Evolutionary conservation across 768 basidiomycete species (phyloP).

Genomic region (Lyophyllum atratum): DNA sequence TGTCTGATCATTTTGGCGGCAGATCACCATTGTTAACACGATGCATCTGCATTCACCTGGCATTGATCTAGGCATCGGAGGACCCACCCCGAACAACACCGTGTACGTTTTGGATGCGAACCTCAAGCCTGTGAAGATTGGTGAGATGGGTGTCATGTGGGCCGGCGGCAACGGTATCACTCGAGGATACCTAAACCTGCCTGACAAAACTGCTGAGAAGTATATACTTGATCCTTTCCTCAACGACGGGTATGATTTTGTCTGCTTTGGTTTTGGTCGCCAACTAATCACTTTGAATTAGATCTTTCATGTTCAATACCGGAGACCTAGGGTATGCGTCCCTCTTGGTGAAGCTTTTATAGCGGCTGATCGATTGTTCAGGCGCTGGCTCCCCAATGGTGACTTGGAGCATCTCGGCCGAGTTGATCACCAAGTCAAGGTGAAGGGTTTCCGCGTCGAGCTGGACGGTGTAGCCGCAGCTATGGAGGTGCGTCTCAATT

Average conservation of each 20-base stretch:
- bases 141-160: slow-evolving; percentile 50
- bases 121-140: slow-evolving; percentile 36
- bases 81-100: slow-evolving; percentile 51
- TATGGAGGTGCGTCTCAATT: slow-evolving; percentile 45
- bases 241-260: slow-evolving; percentile 43
- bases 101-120: slow-evolving; percentile 40
- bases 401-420: slow-evolving; percentile 59
- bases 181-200: slow-evolving; percentile 54
- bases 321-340: slow-evolving; percentile 51
- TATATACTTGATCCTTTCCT: slow-evolving; percentile 53
- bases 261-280: neutral
- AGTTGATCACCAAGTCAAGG: slow-evolving; percentile 63
- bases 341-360: neutral
- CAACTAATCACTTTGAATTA: slow-evolving; percentile 5
- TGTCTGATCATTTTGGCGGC: neutral
- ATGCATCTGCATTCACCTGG: slow-evolving; percentile 44
- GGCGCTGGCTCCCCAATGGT: slow-evolving; percentile 53
- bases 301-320: slow-evolving; percentile 61
- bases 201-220: slow-evolving; percentile 51
- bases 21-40: slow-evolving; percentile 58
- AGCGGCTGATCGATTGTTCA: slow-evolving; percentile 12
- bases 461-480: slow-evolving; percentile 60
- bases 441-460: slow-evolving; percentile 67
- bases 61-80: slow-evolving; percentile 45
- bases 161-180: slow-evolving; percentile 59